Evolutionary conservation across 2,329 filamentous ascomycete species (phyloP), one percentile per base, ranked within the genome.

Genomic region (Tolypocladium album): DNA sequence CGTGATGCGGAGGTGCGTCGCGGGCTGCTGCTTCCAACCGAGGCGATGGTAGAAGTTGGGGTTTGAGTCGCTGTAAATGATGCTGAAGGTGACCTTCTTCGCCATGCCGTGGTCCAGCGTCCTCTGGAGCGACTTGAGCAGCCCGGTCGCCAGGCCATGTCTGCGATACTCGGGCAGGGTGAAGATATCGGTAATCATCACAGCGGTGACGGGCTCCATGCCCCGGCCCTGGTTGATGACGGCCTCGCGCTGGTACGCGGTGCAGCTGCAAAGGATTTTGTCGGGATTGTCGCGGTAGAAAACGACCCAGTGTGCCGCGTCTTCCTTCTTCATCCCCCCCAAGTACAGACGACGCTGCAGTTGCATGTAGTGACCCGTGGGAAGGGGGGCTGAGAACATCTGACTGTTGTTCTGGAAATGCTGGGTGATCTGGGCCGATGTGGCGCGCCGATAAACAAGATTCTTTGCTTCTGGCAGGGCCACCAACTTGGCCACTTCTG

Each of bases 201-300:
- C 71, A n/a, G 68, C 70, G 20, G 64, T 64, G 53, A 64, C 67
- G 12, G 68, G 60, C 20, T 66, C 61, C 27, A 68, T 64, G 34
- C 68, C 66, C 4, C 63, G 47, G 40, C 64, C 62, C 5, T 24
- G 61, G 34, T 58, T 64, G 39, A 60, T 57, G 56, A 62, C 63
- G 58, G 63, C 66, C 5, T 65, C 59, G 52, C 65, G 66, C 45
- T 69, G 61, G 59, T 71, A 64, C 17, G 70, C 65, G 34, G 65
- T 68, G 65, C 73, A 75, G 60, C 71, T 74, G 8, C 72, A 69
- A 22, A 75, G 65, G 57, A 76, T 62, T 38, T 65, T 66, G 2
- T 63, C 58, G 13, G 67, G 68, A 17, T 73, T 64, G 4, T 65
- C 63, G 20, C 65, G 67, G 56, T 67, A 62, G 27, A 66, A 66